phyloP scores from a whole-genome alignment of 1,284 basidiomycete species.

The Chiua sp. region DNA sequence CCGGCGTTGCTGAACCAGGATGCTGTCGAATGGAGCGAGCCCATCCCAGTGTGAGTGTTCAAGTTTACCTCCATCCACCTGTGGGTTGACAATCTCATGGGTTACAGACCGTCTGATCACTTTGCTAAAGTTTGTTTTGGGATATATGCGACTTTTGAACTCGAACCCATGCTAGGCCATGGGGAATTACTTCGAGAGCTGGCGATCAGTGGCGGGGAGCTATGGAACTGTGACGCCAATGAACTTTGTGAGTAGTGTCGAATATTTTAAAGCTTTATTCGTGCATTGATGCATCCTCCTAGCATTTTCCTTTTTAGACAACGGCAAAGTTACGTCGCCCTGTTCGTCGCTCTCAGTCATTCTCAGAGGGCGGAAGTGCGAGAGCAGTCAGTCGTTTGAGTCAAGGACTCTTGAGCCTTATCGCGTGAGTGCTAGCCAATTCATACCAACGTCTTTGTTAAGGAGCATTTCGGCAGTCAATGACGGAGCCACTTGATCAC shows the following conservation, averaged over 20 bases:
- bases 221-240: not conserved
- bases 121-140: not conserved
- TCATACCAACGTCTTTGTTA: not conserved
- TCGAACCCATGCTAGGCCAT: slow-evolving; percentile 1
- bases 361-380: not conserved
- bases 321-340: not conserved
- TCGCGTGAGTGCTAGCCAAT: not conserved
- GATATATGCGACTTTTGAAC: slow-evolving; percentile 7
- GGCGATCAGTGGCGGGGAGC: not conserved
- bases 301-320: slow-evolving; percentile 1
- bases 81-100: not conserved
- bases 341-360: slow-evolving; percentile 3
- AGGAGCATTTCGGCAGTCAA: not conserved
- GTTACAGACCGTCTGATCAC: slow-evolving; percentile 2
- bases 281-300: not conserved
- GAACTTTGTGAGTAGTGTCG: not conserved
- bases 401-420: not conserved
- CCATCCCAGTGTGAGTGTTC: not conserved
- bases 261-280: not conserved
- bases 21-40: not conserved
- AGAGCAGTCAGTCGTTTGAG: not conserved
- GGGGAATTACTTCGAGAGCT: not conserved
- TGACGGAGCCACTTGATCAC: not conserved
- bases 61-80: not conserved
- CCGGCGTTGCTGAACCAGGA: not conserved